Evolutionary conservation across 2,329 filamentous ascomycete genomes (phyloP).

Genomic region (Botrytis fabae): DNA sequence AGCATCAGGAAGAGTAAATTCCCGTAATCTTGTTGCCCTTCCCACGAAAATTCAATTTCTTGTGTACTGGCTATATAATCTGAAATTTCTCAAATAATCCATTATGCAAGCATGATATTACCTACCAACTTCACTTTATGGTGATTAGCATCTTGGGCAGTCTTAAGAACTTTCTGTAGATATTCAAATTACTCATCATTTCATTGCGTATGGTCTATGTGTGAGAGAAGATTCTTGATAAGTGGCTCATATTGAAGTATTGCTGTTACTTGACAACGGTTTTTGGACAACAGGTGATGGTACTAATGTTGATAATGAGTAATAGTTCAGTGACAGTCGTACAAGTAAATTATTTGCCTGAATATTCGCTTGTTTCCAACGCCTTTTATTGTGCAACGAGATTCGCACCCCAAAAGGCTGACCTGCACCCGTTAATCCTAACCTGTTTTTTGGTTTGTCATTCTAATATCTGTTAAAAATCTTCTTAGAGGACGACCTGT

Average conservation of each 20-base stretch:
- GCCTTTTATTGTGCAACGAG: neutral
- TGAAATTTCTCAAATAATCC: neutral
- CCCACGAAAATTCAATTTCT: neutral
- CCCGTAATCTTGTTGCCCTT: neutral
- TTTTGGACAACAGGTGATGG: fast-evolving
- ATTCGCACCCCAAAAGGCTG: neutral
- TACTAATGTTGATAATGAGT: neutral
- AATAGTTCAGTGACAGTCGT: neutral
- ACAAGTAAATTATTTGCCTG: neutral
- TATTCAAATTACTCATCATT: neutral
- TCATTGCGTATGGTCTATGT: neutral
- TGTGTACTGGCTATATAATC: neutral
- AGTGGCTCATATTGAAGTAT: neutral
- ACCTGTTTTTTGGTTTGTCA: fast-evolving
- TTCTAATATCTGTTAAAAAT: neutral
- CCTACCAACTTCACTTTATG: neutral
- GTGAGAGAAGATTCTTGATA: neutral
- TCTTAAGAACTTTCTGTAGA: neutral
- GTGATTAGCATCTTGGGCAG: neutral
- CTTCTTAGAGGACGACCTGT: neutral
- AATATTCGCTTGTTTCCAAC: neutral
- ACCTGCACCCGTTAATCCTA: neutral
- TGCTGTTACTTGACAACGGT: neutral
- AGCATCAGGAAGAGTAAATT: neutral
- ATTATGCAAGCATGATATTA: neutral